Conservation (phyloP, 176 grass and related monocot species). For the Aegilops speltoides region DNA sequence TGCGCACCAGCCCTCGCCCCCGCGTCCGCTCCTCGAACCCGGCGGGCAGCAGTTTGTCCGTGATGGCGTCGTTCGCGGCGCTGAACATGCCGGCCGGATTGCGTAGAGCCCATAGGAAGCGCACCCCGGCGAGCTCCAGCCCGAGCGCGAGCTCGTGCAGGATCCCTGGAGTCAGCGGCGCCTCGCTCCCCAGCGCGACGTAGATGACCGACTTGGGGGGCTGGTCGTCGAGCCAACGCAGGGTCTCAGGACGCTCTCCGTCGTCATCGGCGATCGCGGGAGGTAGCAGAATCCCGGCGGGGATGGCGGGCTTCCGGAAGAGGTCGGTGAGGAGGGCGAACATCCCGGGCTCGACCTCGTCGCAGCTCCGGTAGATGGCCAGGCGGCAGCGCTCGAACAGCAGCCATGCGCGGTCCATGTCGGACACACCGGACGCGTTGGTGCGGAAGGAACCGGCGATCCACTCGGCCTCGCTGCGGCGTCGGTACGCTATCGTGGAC, state of each 20-base stretch:
- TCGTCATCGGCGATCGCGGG: not conserved
- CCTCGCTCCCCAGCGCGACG: constrained; percentile 65
- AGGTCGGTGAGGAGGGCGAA: constrained; percentile 31
- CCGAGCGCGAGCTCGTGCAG: constrained; percentile 50
- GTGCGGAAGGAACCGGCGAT: not conserved
- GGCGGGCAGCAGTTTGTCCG: not conserved
- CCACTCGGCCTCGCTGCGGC: constrained; percentile 28
- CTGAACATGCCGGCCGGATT: not conserved
- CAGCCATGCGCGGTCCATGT: not conserved
- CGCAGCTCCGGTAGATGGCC: constrained; percentile 36
- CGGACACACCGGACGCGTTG: constrained; percentile 28
- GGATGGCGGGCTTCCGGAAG: constrained; percentile 15
- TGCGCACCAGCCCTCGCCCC: not conserved
- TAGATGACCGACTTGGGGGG: constrained; percentile 40
- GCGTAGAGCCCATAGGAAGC: constrained; percentile 60
- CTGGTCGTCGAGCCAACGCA: constrained; percentile 42
- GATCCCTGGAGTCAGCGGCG: constrained; percentile 17
- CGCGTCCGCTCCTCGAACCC: constrained; percentile 36
- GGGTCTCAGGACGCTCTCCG: not conserved
- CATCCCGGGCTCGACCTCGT: constrained; percentile 32
- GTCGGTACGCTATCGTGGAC: constrained; percentile 35
- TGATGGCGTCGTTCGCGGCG: not conserved
- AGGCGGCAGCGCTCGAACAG: constrained; percentile 1
- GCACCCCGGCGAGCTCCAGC: constrained; percentile 44
- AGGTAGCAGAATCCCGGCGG: constrained; percentile 29